A percentile compares a stretch with the other conserved stretches of the same genome.
Evolutionary conservation across 1,284 basidiomycete genomes (phyloP).

Genomic region (Irpex rosettiformis): DNA sequence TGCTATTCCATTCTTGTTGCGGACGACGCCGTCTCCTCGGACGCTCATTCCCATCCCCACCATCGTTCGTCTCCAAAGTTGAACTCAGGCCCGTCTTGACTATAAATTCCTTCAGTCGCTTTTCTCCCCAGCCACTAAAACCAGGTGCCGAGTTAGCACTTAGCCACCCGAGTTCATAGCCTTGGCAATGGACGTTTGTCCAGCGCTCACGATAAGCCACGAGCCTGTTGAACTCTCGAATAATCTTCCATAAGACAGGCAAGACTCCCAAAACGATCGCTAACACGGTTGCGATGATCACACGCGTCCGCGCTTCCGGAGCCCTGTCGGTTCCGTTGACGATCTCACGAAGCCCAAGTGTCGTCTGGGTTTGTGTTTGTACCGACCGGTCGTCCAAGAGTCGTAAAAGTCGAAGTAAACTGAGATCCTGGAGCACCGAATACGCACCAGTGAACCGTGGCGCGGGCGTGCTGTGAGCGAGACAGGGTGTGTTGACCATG

Average conservation of each 20-base stretch:
- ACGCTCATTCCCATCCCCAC: slow-evolving; percentile 22
- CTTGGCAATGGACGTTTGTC: slow-evolving; percentile 58
- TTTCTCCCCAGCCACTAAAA: slow-evolving; percentile 69
- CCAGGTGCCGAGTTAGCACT: slow-evolving; percentile 55
- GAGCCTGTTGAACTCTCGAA: slow-evolving; percentile 58
- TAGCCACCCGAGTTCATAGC: slow-evolving; percentile 73
- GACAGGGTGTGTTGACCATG: slow-evolving; percentile 63
- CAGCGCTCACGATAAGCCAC: slow-evolving; percentile 56
- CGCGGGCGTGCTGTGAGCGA: slow-evolving; percentile 46
- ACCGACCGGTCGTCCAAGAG: slow-evolving; percentile 50
- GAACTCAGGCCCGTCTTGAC: slow-evolving; percentile 62
- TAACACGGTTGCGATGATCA: slow-evolving; percentile 66
- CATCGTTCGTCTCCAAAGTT: slow-evolving; percentile 37
- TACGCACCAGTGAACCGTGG: slow-evolving; percentile 54
- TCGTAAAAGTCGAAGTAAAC: slow-evolving; percentile 65
- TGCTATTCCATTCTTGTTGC: slow-evolving; percentile 30
- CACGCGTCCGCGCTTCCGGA: slow-evolving; percentile 48
- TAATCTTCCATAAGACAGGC: slow-evolving; percentile 63
- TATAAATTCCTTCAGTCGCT: slow-evolving; percentile 64
- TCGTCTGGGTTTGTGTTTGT: slow-evolving; percentile 25
- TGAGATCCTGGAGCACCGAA: slow-evolving; percentile 71
- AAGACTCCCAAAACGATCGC: slow-evolving; percentile 56
- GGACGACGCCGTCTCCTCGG: slow-evolving; percentile 22
- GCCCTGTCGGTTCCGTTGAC: slow-evolving; percentile 37
- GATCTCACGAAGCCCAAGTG: slow-evolving; percentile 28